These are phyloP conservation scores for Boletus bicolor DNA, from an alignment of 768 basidiomycete genomes.

Conservation along the genomic window DNA sequence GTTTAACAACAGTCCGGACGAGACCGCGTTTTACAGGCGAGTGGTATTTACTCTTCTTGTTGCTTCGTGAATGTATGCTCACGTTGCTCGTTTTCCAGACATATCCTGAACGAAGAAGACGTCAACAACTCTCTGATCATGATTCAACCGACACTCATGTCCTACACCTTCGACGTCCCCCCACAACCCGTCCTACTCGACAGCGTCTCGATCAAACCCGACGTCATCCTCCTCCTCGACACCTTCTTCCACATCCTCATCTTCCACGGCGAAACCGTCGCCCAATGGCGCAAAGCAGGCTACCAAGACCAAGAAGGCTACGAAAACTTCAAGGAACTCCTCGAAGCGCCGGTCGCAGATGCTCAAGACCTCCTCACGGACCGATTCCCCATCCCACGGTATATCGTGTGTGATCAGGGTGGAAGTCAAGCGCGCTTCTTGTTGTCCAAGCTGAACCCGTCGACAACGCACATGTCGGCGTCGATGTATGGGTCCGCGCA, in stretches of 20 bases:
- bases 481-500: conserved; percentile 84
- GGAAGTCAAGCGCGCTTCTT: conserved; percentile 98
- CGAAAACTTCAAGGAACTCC: conserved; percentile 95
- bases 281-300: conserved; percentile 96
- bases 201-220: conserved; percentile 95
- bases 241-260: conserved; percentile 99
- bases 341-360: conserved; percentile 82
- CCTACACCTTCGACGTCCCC: conserved; percentile 88
- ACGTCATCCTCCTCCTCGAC: conserved; percentile 93
- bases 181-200: conserved; percentile 95
- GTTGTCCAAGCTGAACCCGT: conserved; percentile 93
- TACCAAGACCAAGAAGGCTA: conserved; percentile 99
- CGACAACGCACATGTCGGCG: conserved; percentile 94
- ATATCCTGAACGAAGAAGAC: conserved; percentile 93
- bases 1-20: conserved; percentile 99
- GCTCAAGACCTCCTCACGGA: conserved; percentile 96
- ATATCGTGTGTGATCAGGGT: conserved; percentile 96
- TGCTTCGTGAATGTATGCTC: not conserved
- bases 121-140: conserved; percentile 99
- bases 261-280: conserved; percentile 97
- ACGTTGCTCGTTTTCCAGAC: conserved; percentile 45
- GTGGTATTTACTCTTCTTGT: conserved; percentile 16
- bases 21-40: conserved; percentile 96
- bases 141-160: conserved; percentile 99
- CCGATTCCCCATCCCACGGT: conserved; percentile 95